Percentiles rank a stretch among this genome's conserved stretches.
Evolutionary conservation across 106 monocot species (phyloP).

Genomic region (Phalaenopsis aphrodite): DNA sequence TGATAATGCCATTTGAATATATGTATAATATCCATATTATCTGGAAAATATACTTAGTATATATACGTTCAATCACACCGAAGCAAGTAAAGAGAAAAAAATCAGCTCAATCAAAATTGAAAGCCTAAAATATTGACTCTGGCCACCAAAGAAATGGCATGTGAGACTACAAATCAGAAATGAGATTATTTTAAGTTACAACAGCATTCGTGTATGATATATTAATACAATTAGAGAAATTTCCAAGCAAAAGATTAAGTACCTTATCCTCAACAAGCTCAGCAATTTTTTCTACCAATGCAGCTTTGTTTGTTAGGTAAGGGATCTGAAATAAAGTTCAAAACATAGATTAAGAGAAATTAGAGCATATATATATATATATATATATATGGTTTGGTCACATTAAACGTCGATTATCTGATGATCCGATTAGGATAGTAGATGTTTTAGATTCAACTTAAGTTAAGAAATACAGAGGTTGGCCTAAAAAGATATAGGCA

Average conservation of each 20-base stretch:
- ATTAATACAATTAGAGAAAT: background rate
- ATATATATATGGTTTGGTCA: no score
- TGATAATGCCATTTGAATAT: background rate
- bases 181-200: background rate
- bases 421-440: no score
- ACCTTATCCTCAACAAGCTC: constrained; percentile 97
- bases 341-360: no score
- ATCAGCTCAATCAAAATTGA: no score
- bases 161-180: background rate
- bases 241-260: constrained; percentile 7
- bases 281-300: constrained; percentile 89
- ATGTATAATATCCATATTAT: background rate
- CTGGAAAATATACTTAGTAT: background rate
- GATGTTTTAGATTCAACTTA: no score
- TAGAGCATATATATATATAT: no score
- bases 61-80: no score
- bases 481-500: no score
- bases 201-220: background rate
- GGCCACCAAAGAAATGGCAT: background rate
- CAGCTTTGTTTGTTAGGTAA: constrained; percentile 91
- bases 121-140: background rate
- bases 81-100: no score
- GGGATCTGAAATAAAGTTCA: constrained; percentile 61
- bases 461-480: no score
- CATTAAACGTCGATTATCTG: no score